Evolutionary conservation across 176 grass and related monocot genomes (phyloP).

Genomic region (Ensete ventricosum): DNA sequence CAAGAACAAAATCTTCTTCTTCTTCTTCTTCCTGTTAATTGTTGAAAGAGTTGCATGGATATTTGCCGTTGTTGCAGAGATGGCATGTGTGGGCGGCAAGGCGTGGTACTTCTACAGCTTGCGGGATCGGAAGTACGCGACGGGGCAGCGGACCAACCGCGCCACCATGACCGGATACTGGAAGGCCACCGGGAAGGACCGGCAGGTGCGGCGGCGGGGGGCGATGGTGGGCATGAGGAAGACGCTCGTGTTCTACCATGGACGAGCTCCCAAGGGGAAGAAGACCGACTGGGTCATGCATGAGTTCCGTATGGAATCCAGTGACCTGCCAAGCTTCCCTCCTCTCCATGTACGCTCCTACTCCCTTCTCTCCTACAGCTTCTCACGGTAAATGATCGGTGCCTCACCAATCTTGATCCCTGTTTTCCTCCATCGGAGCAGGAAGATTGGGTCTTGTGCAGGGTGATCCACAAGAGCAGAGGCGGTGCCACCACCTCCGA

Average conservation of each 20-base stretch:
- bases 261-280: constrained; percentile 77
- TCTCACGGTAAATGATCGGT: too few species aligned
- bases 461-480: constrained; percentile 80
- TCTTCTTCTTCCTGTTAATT: neutral
- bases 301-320: constrained; percentile 72
- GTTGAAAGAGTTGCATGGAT: neutral
- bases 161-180: constrained; percentile 81
- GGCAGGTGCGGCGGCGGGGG: constrained; percentile 44
- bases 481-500: constrained; percentile 24
- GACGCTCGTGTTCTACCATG: constrained; percentile 90
- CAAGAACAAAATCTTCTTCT: neutral
- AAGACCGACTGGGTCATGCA: constrained; percentile 99
- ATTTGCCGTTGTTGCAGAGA: constrained; percentile 23
- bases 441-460: constrained; percentile 96
- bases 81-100: constrained; percentile 70
- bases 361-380: neutral
- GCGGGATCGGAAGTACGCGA: constrained; percentile 80
- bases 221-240: constrained; percentile 75
- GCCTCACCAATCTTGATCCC: neutral
- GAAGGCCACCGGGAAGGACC: constrained; percentile 93
- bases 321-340: constrained; percentile 26
- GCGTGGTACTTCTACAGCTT: constrained; percentile 92
- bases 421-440: constrained; percentile 4
- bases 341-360: constrained; percentile 46
- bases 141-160: constrained; percentile 75